These are phyloP conservation scores for Colletotrichum sp. DNA, from an alignment of 2,329 filamentous ascomycete species.

Conservation along the genomic window DNA sequence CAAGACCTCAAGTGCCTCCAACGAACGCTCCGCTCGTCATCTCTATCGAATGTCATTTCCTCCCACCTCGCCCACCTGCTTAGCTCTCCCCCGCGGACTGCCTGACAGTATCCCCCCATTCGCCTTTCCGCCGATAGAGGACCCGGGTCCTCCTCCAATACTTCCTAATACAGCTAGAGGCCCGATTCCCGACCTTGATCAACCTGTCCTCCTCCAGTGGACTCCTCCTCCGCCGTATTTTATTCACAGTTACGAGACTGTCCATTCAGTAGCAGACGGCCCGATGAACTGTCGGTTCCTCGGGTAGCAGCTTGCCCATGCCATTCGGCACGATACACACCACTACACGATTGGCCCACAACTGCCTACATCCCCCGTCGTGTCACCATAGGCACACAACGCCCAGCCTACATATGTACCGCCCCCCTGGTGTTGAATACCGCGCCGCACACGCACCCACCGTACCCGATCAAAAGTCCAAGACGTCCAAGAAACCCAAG, in stretches of 20 bases:
- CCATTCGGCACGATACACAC: background rate
- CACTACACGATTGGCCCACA: background rate
- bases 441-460: background rate
- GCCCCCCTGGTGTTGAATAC: background rate
- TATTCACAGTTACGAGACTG: background rate
- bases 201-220: background rate
- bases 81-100: background rate
- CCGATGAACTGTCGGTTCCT: background rate
- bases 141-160: background rate
- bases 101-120: background rate
- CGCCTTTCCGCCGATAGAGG: background rate
- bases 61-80: background rate
- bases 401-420: background rate
- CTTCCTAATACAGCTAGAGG: background rate
- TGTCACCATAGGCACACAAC: background rate
- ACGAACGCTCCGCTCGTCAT: background rate
- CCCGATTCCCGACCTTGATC: background rate
- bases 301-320: background rate
- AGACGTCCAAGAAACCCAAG: slow-evolving; percentile 9
- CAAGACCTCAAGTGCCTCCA: background rate
- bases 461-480: background rate
- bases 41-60: slow-evolving; percentile 6
- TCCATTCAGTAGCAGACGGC: background rate
- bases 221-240: background rate
- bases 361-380: background rate